phyloP scores from a whole-genome alignment of 257 asterid genomes.

The Apocynum venetum region DNA sequence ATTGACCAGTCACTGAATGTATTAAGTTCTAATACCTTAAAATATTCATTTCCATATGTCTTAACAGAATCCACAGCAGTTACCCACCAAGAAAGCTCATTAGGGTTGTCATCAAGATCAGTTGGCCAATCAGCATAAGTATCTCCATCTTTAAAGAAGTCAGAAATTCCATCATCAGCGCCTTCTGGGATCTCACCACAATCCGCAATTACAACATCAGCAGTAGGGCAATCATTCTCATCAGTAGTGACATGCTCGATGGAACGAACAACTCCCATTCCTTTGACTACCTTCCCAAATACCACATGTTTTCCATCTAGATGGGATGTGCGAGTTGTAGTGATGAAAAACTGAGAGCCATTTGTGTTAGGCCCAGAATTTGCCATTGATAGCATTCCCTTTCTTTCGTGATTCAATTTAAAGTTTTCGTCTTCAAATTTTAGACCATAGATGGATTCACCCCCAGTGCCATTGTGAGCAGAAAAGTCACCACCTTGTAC shows the following conservation, averaged over 20 bases:
- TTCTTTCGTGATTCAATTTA: slow-evolving; percentile 80
- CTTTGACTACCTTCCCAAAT: slow-evolving; percentile 85
- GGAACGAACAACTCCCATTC: slow-evolving; percentile 92
- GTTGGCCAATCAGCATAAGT: slow-evolving; percentile 89
- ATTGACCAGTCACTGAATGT: slow-evolving; percentile 6
- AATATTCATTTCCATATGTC: slow-evolving; percentile 80
- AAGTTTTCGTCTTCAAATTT: slow-evolving; percentile 90
- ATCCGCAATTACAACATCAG: slow-evolving; percentile 52
- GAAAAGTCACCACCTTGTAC: slow-evolving; percentile 94
- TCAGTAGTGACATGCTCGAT: slow-evolving; percentile 65
- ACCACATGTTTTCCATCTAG: slow-evolving; percentile 89
- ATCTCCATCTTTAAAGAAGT: slow-evolving; percentile 88
- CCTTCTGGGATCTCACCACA: slow-evolving; percentile 89
- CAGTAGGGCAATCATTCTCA: slow-evolving; percentile 61
- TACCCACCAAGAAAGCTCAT: slow-evolving; percentile 89
- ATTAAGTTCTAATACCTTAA: slow-evolving; percentile 50
- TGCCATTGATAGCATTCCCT: slow-evolving; percentile 94
- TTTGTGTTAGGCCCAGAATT: slow-evolving; percentile 84
- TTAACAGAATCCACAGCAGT: slow-evolving; percentile 66
- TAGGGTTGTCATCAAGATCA: slow-evolving; percentile 61
- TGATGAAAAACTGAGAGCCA: slow-evolving; percentile 89
- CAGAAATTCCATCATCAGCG: slow-evolving; percentile 68
- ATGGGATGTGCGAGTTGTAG: slow-evolving; percentile 89
- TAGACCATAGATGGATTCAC: slow-evolving; percentile 86
- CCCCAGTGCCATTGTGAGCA: slow-evolving; percentile 93